Evolutionary conservation across 495 filamentous ascomycete species (phyloP), one percentile per base, ranked within the genome.

Genomic region (Friedmanniomyces endolithicus): DNA sequence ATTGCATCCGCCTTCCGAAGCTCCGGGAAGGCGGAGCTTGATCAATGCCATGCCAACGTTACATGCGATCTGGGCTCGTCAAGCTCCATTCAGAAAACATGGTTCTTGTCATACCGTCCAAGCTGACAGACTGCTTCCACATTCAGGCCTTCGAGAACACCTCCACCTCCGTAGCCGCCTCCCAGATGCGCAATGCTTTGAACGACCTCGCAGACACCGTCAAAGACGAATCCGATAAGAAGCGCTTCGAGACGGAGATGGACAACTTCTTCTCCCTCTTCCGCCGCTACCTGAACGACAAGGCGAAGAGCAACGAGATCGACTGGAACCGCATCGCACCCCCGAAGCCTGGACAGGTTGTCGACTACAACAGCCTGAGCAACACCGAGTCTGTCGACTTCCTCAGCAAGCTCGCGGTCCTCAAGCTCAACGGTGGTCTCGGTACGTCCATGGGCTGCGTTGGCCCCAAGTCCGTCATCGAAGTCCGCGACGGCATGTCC

Each of bases 361-460:
- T 97, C 57, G 83, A 90, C 72, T 99, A 99, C 73, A 82, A 84
- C 56, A 80, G 82, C 58, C 83, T 99, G 19, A 77, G 84, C 58
- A 89, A 86, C 68, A 79, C 86, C 12, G 85, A 94, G 66, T 87
- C 90, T 9, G 86, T 94, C 43, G 83, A 83, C 63, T 94, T 94
- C 78, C 80, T 99, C 52, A 90, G 85, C 76, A 99, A 99, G 78
- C 81, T 99, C 43, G 92, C 92, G 29, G 94, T 99, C 11, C 81
- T 99, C 67, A 99, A 99, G 83, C 83, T 99, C 66, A 99, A 99
- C 70, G 92, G 92, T 75, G 92, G 92, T 76, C 85, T 99, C 53
- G 92, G 92, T 79, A 99, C 92, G 56, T 99, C 92, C 43, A 99
- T 99, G 92, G 92, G 92, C 66, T 99, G 92, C 69, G 92, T 99